Evolutionary conservation across 169 alveolate species (phyloP).

Genomic region (Babesia microti): DNA sequence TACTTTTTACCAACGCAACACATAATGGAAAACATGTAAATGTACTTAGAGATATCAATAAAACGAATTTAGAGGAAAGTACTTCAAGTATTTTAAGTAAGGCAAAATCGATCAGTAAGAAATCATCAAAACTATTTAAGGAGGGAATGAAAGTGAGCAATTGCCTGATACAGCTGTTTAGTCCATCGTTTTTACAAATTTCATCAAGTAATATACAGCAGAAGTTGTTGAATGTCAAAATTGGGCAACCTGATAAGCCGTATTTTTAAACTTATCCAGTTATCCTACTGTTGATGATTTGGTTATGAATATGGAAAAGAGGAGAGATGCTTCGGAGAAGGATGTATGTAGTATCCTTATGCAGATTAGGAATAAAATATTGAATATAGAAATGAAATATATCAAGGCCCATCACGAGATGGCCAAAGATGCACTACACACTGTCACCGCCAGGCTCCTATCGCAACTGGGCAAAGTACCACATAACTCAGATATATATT

Average conservation of each 20-base stretch:
- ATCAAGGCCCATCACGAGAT: conserved; percentile 63
- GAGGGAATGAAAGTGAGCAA: not conserved
- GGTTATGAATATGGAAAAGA: conserved; percentile 66
- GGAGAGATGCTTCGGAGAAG: conserved; percentile 59
- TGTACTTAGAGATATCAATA: too few relatives aligned
- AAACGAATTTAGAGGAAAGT: too few relatives aligned
- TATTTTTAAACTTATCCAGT: conserved; percentile 10
- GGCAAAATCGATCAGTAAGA: too few relatives aligned
- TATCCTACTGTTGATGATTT: conserved; percentile 64
- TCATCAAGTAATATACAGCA: conserved; percentile 10
- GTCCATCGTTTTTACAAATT: conserved; percentile 25
- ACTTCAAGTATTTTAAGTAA: too few relatives aligned
- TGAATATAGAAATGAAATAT: conserved; percentile 52
- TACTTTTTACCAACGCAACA: too few relatives aligned
- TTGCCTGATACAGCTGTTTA: too few relatives aligned
- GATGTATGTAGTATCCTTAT: conserved; percentile 16
- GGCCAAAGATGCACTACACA: conserved; percentile 53
- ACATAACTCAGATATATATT: not conserved
- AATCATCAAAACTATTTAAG: not conserved
- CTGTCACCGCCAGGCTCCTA: conserved; percentile 43
- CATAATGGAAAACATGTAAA: too few relatives aligned
- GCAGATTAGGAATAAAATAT: conserved; percentile 39
- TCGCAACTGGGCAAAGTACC: conserved; percentile 45
- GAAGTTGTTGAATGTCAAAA: conserved; percentile 53
- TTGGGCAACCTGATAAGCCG: conserved; percentile 62